phyloP scores from a whole-genome alignment of 148 eudicot genomes.

The Rhododendron mucronatum region DNA sequence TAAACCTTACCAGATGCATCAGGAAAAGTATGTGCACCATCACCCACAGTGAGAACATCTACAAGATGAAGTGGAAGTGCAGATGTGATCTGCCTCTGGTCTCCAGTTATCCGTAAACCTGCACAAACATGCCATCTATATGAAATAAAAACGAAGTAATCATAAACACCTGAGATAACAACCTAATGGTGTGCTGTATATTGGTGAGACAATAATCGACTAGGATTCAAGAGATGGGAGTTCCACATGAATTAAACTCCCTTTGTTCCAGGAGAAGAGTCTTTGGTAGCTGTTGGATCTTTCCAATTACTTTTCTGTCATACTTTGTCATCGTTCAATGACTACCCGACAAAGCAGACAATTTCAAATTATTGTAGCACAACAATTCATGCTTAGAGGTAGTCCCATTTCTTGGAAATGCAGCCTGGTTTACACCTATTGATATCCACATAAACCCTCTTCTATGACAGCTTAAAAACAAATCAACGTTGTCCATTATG shows the following conservation, averaged over 20 bases:
- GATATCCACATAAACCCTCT: neutral
- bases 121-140: slow-evolving; percentile 3
- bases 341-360: neutral
- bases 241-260: neutral
- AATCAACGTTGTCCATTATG: neutral
- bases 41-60: slow-evolving; percentile 61
- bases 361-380: neutral
- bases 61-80: slow-evolving; percentile 82
- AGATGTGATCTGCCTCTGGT: slow-evolving; percentile 71
- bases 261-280: neutral
- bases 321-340: neutral
- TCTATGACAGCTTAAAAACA: neutral
- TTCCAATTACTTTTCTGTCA: neutral
- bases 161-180: neutral
- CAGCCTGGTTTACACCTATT: neutral
- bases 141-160: neutral
- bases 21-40: slow-evolving; percentile 43
- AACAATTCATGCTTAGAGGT: neutral
- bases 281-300: neutral
- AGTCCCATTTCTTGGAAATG: neutral
- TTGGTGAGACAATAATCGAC: neutral
- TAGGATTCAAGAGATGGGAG: neutral
- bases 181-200: neutral
- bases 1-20: slow-evolving; percentile 70
- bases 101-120: slow-evolving; percentile 77